Base-by-base conservation (phyloP, 768 basidiomycete species). In the Mycena chlorophos region DNA sequence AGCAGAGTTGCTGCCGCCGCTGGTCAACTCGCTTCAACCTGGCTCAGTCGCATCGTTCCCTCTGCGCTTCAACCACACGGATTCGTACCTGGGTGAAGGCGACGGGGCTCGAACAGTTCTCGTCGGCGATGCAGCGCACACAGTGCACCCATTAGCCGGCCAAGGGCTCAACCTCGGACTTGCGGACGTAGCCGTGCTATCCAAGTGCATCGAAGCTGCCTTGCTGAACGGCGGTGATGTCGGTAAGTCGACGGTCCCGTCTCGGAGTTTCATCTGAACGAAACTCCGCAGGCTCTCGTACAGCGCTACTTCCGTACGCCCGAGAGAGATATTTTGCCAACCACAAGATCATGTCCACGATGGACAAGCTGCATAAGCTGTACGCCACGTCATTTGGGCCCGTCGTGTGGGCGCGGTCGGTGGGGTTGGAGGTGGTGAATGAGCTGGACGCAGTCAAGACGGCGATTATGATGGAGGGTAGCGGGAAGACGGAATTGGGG, bases 111-210 rank as follows among this genome's bases (percentile, higher is more conserved):
- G 96, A 3, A 95, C 91, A 1, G 94, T 88, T 2, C 84, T 98
- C 6, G 83, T 98, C 1, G 97, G 97, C 2, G 97, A 99, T 71
- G 95, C 96, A 1, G 97, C 95, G 17, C 97, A 98, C 66, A 92
- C 91, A 0, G 77, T 94, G 1, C 96, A 98, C 66, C 96, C 97
- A 1, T 82, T 98, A 25, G 96, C 95, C 0, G 97, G 97, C 2
- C 96, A 98, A 68, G 97, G 96, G 0, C 77, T 98, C 38, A 98
- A 99, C 69, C 75, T 96, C 66, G 97, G 96, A n/a, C 75, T 99
- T 26, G 87, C 78, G 1, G 96, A 99, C 68, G 91, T 88, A 2
- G 80, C 87, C 65, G 80, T 80, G 53, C 80, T 99, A 14, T 75
- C 85, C 1, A 76, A 78, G 45, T 84, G 84, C 61, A 83, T 98